Percentiles rank a stretch among this genome's conserved stretches.
phyloP scores from a whole-genome alignment of 441 rosid genomes.

The Viola pubescens region DNA sequence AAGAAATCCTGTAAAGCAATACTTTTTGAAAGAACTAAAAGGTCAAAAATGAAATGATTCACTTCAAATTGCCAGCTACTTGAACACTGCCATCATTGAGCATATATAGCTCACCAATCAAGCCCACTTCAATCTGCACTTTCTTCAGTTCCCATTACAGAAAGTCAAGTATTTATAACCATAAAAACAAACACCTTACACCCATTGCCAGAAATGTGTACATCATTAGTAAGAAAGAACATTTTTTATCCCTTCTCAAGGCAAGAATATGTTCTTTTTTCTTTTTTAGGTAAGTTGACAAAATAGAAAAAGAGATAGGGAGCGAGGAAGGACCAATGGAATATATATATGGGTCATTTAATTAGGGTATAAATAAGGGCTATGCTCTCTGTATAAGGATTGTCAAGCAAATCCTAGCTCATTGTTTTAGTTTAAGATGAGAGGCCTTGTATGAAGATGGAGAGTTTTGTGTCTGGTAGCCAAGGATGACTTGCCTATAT shows the following conservation, averaged over 20 bases:
- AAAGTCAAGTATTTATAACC: not conserved
- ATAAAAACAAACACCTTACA: not conserved
- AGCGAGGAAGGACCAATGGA: too few relatives aligned
- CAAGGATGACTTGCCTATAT: constrained; percentile 53
- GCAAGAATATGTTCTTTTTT: constrained; percentile 17
- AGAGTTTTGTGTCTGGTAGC: constrained; percentile 33
- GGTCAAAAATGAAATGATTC: constrained; percentile 20
- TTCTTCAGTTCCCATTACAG: not conserved
- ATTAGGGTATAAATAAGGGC: constrained; percentile 18
- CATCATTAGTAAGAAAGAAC: constrained; percentile 1
- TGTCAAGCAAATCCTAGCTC: not conserved
- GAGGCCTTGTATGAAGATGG: constrained; percentile 40
- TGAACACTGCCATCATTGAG: not conserved
- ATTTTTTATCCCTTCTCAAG: constrained; percentile 2
- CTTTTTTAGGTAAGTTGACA: not conserved
- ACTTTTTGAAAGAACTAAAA: not conserved
- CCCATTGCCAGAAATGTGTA: not conserved
- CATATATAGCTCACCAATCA: too few relatives aligned
- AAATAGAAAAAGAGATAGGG: too few relatives aligned
- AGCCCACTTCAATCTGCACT: not conserved
- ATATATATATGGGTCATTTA: too few relatives aligned
- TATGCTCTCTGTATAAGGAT: not conserved
- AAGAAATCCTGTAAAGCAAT: too few relatives aligned
- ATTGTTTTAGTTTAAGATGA: constrained; percentile 20
- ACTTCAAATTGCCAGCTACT: constrained; percentile 13